Percentiles rank a stretch among this genome's conserved stretches.
Evolutionary conservation across 805 yeast genomes (phyloP).

Genomic region (Schwanniomyces pseudopolymorphus): DNA sequence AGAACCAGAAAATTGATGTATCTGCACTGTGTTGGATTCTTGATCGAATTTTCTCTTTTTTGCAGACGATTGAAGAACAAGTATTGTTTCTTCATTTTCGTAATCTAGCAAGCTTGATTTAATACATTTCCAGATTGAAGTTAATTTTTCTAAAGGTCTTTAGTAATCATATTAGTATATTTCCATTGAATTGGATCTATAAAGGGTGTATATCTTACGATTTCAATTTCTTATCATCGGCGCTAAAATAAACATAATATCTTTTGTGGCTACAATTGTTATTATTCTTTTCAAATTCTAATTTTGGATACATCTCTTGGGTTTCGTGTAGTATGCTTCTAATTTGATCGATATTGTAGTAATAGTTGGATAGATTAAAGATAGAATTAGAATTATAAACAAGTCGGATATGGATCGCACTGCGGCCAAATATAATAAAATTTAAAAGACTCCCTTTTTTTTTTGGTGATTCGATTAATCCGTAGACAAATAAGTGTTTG

Average conservation of each 20-base stretch:
- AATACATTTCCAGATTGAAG: conserved; percentile 5
- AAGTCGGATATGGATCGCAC: background rate
- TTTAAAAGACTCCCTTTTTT: background rate
- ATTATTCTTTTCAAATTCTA: background rate
- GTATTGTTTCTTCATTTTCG: conserved; percentile 4
- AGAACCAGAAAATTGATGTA: conserved; percentile 5
- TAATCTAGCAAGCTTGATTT: background rate
- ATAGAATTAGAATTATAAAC: too few species aligned
- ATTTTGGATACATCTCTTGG: background rate
- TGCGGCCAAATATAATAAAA: background rate
- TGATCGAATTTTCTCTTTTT: background rate
- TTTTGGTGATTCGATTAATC: background rate
- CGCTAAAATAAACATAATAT: background rate
- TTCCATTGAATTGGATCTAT: background rate
- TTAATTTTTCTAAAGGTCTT: conserved; percentile 5
- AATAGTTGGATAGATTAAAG: too few species aligned
- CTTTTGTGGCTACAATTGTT: background rate
- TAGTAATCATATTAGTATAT: background rate
- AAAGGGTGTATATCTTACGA: conserved; percentile 2
- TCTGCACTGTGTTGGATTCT: background rate
- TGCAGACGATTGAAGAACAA: conserved; percentile 5
- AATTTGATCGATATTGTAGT: too few species aligned
- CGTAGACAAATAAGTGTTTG: background rate
- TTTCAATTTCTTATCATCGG: background rate
- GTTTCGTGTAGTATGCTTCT: background rate